Evolutionary conservation across 2,329 filamentous ascomycete genomes (phyloP).

Genomic region (Blastomyces percursus): DNA sequence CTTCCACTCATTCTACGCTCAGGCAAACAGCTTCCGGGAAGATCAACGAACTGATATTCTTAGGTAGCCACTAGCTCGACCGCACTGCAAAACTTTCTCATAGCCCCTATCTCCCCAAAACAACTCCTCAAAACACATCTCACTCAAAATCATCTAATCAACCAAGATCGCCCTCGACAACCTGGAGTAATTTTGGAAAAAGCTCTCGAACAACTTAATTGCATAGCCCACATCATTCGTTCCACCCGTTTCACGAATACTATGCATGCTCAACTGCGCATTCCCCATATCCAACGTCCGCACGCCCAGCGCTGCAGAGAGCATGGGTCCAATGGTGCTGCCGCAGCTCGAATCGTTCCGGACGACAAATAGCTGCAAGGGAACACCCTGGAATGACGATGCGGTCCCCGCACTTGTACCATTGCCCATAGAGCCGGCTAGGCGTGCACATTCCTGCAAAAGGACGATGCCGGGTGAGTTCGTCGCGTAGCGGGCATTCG

Average conservation of each 20-base stretch:
- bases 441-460: conserved; percentile 69
- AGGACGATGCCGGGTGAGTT: conserved; percentile 93
- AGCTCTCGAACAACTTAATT: conserved; percentile 74
- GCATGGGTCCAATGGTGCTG: conserved; percentile 95
- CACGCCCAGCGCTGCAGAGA: conserved; percentile 74
- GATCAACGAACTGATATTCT: too few relatives aligned
- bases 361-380: conserved; percentile 90
- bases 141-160: conserved; percentile 45
- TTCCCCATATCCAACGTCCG: conserved; percentile 89
- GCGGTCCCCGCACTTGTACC: conserved; percentile 43
- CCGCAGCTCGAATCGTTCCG: conserved; percentile 91
- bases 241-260: conserved; percentile 85
- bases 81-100: too few relatives aligned
- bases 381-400: conserved; percentile 45
- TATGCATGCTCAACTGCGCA: conserved; percentile 93
- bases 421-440: conserved; percentile 25
- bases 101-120: background rate
- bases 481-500: conserved; percentile 92
- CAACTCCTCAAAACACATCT: background rate
- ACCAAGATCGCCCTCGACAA: conserved; percentile 74
- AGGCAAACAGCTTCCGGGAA: too few relatives aligned
- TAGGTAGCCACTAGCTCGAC: too few relatives aligned
- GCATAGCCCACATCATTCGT: conserved; percentile 78
- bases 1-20: too few relatives aligned
- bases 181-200: conserved; percentile 74